These are phyloP conservation scores for Ephemerocybe angulata DNA, from an alignment of 768 basidiomycete species.

Conservation along the genomic window DNA sequence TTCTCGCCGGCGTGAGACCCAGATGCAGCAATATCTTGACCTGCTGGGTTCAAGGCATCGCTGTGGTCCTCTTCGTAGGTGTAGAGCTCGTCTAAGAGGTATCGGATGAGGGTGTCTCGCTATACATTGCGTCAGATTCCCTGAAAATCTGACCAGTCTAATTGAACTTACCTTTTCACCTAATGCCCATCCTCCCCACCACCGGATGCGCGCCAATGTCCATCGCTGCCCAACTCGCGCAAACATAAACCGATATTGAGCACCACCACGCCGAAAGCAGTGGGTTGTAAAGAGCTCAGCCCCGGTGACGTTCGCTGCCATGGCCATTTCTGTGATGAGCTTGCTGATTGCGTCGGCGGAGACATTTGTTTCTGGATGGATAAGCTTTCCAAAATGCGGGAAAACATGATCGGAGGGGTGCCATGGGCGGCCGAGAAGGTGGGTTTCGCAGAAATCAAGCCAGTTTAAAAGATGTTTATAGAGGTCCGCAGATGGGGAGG, in stretches of 20 bases:
- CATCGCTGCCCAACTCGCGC: slow-evolving; percentile 26
- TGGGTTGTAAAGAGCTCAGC: slow-evolving; percentile 22
- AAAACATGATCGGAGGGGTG: neutral
- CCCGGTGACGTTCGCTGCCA: slow-evolving; percentile 7
- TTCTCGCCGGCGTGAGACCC: neutral
- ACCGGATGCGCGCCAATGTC: slow-evolving; percentile 22
- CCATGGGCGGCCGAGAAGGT: neutral
- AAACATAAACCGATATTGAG: slow-evolving; percentile 32
- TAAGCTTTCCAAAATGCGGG: neutral
- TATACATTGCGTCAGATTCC: neutral
- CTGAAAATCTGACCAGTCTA: neutral
- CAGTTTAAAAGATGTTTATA: slow-evolving; percentile 1
- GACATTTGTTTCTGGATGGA: neutral
- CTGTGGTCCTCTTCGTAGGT: slow-evolving; percentile 23
- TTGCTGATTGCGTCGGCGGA: neutral
- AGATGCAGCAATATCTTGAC: neutral
- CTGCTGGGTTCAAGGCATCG: slow-evolving; percentile 13
- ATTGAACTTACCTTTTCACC: slow-evolving; percentile 2
- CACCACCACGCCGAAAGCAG: slow-evolving; percentile 28
- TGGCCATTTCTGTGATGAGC: slow-evolving; percentile 11
- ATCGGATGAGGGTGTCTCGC: slow-evolving; percentile 21
- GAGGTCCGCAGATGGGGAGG: neutral
- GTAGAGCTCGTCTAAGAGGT: slow-evolving; percentile 26
- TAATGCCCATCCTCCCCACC: slow-evolving; percentile 34
- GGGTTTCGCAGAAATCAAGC: neutral